phyloP scores from a whole-genome alignment of 202 grass and related monocot species.

The Eragrostis tef region DNA sequence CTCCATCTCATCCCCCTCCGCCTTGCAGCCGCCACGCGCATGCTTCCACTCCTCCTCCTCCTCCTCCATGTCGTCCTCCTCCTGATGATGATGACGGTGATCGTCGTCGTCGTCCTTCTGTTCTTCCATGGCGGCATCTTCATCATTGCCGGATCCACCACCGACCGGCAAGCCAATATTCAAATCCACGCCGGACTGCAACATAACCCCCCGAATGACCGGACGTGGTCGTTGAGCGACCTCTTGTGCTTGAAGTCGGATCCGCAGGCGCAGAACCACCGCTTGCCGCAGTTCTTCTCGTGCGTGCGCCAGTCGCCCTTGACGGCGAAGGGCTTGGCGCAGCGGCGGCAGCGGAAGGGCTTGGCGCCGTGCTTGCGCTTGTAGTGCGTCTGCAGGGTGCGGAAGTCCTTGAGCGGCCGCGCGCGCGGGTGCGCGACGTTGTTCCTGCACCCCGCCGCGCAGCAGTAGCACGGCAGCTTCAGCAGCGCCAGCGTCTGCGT shows the following conservation, averaged over 20 bases:
- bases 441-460: constrained; percentile 85
- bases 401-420: constrained; percentile 96
- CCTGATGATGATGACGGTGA: constrained; percentile 40
- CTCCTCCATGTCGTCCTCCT: constrained; percentile 3
- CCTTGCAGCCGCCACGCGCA: constrained; percentile 26
- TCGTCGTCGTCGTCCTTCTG: constrained; percentile 39
- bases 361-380: constrained; percentile 99
- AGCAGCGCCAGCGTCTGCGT: constrained; percentile 75
- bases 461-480: constrained; percentile 99
- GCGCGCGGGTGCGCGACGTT: constrained; percentile 93
- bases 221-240: constrained; percentile 96
- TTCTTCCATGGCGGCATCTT: constrained; percentile 40
- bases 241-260: constrained; percentile 99
- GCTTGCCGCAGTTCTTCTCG: constrained; percentile 99
- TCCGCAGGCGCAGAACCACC: constrained; percentile 98
- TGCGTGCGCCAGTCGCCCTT: constrained; percentile 98
- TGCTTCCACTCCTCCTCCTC: constrained; percentile 39
- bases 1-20: constrained; percentile 32
- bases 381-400: constrained; percentile 99
- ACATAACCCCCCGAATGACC: too few relatives aligned
- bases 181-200: constrained; percentile 47
- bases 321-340: constrained; percentile 95
- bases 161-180: constrained; percentile 65
- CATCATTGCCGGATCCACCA: constrained; percentile 28
- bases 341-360: constrained; percentile 96